Evolutionary conservation across 352 stramenopile species (phyloP), one percentile per base, ranked within the genome.

Genomic region (Phytopythium mirpurense): DNA sequence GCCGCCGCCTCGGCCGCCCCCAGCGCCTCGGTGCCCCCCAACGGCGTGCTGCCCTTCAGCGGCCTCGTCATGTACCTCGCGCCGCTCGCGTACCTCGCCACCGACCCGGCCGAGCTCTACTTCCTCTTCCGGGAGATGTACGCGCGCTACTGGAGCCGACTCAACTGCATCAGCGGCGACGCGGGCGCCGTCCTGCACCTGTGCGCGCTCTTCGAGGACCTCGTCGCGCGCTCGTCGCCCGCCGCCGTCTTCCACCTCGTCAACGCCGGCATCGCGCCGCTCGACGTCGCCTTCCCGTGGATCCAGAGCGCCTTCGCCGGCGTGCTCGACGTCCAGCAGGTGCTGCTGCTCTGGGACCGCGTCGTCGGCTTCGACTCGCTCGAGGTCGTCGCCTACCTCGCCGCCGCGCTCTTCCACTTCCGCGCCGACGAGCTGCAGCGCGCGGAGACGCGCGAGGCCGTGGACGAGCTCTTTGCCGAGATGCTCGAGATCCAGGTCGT

Each of bases 101-200:
- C 72, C n/a, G 80, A 93, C 51, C 49, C 66, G 5, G 63, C 73
- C 24, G 70, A 84, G 34, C 67, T 90, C 12, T 93, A 90, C 53
- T 82, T 74, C 41, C 68, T 90, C 14, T 93, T 93, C 41, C 79
- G 82, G 8, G 78, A 87, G 38, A 70, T 93, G 66, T 93, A 90
- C 62, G 60, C 69, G 9, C 76, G 76, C 43, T 90, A 88, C 56
- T 93, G 82, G 82, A 88, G 82, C 63, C 77, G 79, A 26, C 68
- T 93, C 44, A 87, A 89, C 52, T 67, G 61, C 19, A 85, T 93
- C 27, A 64, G 70, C 34, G 66, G 65, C 27, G 70, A 86, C 12
- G 45, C 57, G 52, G 71, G 67, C 19, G 77, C 76, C n/a, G 85
- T 90, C 34, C 61, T 90, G 31, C 56, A 67, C 34, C 72, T 90